Conservation (phyloP, 139 green algal genomes). For the Ettlia oleoabundans region DNA sequence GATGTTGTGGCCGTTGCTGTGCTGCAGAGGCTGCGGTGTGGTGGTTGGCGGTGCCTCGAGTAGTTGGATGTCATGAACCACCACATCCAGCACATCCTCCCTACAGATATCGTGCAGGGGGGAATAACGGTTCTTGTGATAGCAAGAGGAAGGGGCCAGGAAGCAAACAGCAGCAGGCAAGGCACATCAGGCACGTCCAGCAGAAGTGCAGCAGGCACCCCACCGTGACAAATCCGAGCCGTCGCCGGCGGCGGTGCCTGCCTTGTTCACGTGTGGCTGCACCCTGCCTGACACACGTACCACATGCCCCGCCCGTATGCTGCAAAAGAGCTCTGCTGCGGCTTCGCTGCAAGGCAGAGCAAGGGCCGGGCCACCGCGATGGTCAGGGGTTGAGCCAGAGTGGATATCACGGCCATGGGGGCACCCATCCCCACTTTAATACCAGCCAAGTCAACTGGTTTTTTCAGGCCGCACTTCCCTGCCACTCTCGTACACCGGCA, state of each 20-base stretch:
- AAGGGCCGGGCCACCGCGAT: not conserved
- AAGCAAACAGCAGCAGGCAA: not conserved
- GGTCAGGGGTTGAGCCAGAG: not conserved
- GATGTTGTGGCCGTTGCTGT: too few species aligned
- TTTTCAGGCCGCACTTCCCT: too few species aligned
- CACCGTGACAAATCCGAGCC: not conserved
- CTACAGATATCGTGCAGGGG: not conserved
- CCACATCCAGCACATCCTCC: constrained; percentile 30
- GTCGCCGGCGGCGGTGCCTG: not conserved
- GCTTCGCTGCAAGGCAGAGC: constrained; percentile 4
- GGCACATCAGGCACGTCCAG: not conserved
- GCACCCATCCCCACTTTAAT: too few species aligned
- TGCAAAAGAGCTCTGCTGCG: constrained; percentile 23
- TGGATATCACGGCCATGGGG: too few species aligned
- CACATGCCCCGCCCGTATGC: constrained; percentile 14
- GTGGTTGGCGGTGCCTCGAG: not conserved
- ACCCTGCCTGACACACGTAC: constrained; percentile 31
- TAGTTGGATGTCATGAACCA: constrained; percentile 33
- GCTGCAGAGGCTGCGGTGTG: not conserved
- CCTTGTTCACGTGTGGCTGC: constrained; percentile 32
- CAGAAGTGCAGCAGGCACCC: not conserved
- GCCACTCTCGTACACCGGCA: too few species aligned
- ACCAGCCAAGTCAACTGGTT: too few species aligned
- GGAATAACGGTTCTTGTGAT: not conserved
- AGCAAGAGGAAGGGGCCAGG: not conserved